Percentiles rank a stretch among this genome's conserved stretches.
Evolutionary conservation across 2,329 filamentous ascomycete species (phyloP).

Genomic region (Microsporum canis): DNA sequence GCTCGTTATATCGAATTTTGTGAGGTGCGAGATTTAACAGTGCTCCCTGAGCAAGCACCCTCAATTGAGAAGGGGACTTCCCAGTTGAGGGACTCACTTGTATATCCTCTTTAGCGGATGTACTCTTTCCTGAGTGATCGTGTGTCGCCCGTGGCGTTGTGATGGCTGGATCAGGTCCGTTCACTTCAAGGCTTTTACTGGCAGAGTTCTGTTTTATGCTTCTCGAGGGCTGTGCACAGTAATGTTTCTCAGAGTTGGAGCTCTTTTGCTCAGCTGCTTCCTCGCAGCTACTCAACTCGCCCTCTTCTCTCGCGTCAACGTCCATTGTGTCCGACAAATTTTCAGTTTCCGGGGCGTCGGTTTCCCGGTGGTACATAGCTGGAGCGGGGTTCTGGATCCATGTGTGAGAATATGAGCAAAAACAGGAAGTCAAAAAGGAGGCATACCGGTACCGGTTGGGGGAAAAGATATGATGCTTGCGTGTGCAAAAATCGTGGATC

Average conservation of each 20-base stretch:
- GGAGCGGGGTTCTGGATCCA: background rate
- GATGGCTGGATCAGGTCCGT: background rate
- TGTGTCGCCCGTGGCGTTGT: background rate
- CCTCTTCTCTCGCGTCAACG: constrained; percentile 53
- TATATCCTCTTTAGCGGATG: background rate
- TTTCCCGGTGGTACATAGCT: background rate
- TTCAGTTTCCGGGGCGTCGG: background rate
- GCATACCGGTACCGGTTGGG: background rate
- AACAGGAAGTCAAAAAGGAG: background rate
- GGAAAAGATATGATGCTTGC: background rate
- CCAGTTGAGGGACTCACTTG: constrained; percentile 9
- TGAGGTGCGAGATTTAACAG: constrained; percentile 51
- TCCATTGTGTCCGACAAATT: constrained; percentile 17
- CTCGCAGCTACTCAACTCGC: constrained; percentile 63
- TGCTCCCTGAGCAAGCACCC: constrained; percentile 49
- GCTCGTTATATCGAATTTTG: constrained; percentile 61
- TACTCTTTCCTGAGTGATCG: background rate
- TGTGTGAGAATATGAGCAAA: background rate
- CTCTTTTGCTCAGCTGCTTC: constrained; percentile 3
- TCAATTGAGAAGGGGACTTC: constrained; percentile 29
- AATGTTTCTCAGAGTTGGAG: background rate
- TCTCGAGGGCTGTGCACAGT: background rate
- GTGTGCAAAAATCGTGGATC: background rate
- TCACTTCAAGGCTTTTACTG: background rate
- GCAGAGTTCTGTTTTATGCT: background rate